A percentile compares a stretch with the other conserved stretches of the same genome.
Evolutionary conservation across 257 asterid genomes (phyloP).

Genomic region (Striga asiatica): DNA sequence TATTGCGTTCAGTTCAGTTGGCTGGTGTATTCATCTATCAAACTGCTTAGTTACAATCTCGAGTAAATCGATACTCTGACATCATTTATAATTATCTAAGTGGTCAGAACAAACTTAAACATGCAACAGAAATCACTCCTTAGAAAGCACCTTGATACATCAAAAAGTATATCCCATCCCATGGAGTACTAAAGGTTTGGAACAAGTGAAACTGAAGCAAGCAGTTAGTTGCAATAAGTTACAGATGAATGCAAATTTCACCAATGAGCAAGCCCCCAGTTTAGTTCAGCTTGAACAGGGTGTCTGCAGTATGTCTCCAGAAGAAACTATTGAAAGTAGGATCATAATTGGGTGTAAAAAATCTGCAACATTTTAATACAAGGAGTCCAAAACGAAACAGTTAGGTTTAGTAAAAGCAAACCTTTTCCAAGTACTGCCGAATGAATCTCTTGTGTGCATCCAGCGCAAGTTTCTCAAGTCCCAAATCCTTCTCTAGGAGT

Average conservation of each 20-base stretch:
- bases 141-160: background rate
- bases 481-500: conserved; percentile 75
- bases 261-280: background rate
- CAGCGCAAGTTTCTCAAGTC: conserved; percentile 46
- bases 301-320: background rate
- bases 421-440: conserved; percentile 53
- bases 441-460: conserved; percentile 77
- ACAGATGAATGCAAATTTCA: background rate
- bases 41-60: background rate
- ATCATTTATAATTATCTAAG: background rate
- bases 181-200: background rate
- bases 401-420: conserved; percentile 4
- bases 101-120: background rate
- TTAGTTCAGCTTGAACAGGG: background rate
- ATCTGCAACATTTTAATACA: background rate
- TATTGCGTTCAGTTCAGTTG: background rate
- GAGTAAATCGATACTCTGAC: background rate
- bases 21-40: background rate
- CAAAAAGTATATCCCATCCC: too few species aligned
- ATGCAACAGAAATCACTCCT: background rate
- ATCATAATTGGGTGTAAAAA: background rate
- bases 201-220: conserved; percentile 1
- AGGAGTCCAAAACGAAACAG: background rate
- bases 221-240: conserved; percentile 5
- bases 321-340: background rate